phyloP scores from a whole-genome alignment of 768 basidiomycete species.

The Podaxis mareebaensis region DNA sequence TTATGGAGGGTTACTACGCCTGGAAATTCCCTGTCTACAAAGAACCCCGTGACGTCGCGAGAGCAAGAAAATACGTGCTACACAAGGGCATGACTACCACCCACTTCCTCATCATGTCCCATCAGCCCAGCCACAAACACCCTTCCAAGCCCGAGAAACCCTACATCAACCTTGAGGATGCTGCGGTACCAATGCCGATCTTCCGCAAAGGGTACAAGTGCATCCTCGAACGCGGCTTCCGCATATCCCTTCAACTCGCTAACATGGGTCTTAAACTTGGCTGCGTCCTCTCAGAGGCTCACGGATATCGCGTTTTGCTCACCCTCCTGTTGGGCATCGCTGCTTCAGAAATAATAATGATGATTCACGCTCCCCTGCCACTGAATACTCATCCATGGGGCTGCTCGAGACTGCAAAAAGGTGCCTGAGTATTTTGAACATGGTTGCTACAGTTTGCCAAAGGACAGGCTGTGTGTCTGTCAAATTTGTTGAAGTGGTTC shows the following conservation, averaged over 20 bases:
- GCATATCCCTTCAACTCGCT: not conserved
- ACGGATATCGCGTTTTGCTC: not conserved
- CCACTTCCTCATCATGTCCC: conserved; percentile 10
- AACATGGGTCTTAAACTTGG: conserved; percentile 8
- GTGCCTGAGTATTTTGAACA: not conserved
- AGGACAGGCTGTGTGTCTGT: conserved; percentile 2
- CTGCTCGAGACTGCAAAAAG: not conserved
- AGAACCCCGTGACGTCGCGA: not conserved
- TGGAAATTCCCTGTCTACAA: conserved; percentile 1
- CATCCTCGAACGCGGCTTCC: conserved; percentile 1
- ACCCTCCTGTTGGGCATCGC: conserved; percentile 14
- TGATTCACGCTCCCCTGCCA: conserved; percentile 3
- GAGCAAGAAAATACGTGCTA: conserved; percentile 1
- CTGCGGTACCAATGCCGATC: not conserved
- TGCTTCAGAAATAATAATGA: conserved; percentile 7
- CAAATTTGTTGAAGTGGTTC: not conserved
- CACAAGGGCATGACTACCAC: conserved; percentile 15
- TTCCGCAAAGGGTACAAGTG: conserved; percentile 7
- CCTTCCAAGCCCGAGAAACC: not conserved
- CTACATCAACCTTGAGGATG: conserved; percentile 8
- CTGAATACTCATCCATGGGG: not conserved
- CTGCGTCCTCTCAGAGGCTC: not conserved
- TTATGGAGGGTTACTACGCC: conserved; percentile 12
- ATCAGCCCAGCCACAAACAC: not conserved
- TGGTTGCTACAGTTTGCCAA: conserved; percentile 10